phyloP scores from a whole-genome alignment of 805 yeast genomes.

The Lipomyces spencermartinsiae region DNA sequence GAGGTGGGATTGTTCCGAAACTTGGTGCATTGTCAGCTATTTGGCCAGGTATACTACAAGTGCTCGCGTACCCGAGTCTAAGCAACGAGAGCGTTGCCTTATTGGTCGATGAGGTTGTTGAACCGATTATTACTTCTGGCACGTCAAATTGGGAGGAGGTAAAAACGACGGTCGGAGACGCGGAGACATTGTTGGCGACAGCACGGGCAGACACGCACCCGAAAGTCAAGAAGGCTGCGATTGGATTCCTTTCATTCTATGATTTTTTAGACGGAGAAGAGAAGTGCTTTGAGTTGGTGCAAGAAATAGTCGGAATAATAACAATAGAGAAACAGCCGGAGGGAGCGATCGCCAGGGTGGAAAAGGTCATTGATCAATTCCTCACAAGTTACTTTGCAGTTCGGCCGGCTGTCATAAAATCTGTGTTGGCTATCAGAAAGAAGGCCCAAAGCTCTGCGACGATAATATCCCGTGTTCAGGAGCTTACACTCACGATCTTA shows the following conservation, averaged over 20 bases:
- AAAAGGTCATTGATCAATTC: conserved; percentile 21
- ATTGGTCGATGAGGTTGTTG: conserved; percentile 33
- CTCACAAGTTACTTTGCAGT: conserved; percentile 8
- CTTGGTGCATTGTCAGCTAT: conserved; percentile 26
- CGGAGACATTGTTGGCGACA: conserved; percentile 21
- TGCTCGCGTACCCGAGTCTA: conserved; percentile 16
- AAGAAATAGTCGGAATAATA: conserved; percentile 13
- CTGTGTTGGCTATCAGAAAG: background rate
- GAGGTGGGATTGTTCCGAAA: conserved; percentile 17
- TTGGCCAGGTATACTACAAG: conserved; percentile 32
- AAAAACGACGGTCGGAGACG: conserved; percentile 3
- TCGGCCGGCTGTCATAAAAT: conserved; percentile 12
- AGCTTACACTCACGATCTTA: conserved; percentile 18
- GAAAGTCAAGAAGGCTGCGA: conserved; percentile 32
- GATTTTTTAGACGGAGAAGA: conserved; percentile 10
- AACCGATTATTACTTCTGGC: conserved; percentile 23
- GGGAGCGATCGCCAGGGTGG: conserved; percentile 27
- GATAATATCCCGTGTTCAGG: conserved; percentile 27
- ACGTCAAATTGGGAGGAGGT: conserved; percentile 23
- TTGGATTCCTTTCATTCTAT: conserved; percentile 24
- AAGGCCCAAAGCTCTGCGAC: conserved; percentile 14
- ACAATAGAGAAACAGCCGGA: conserved; percentile 24
- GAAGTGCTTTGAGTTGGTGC: conserved; percentile 5
- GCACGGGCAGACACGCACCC: conserved; percentile 25
- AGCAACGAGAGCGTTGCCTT: conserved; percentile 6